Evolutionary conservation across 176 grass and related monocot species (phyloP), one percentile per base, ranked within the genome.

Genomic region (Elaeis guineensis): DNA sequence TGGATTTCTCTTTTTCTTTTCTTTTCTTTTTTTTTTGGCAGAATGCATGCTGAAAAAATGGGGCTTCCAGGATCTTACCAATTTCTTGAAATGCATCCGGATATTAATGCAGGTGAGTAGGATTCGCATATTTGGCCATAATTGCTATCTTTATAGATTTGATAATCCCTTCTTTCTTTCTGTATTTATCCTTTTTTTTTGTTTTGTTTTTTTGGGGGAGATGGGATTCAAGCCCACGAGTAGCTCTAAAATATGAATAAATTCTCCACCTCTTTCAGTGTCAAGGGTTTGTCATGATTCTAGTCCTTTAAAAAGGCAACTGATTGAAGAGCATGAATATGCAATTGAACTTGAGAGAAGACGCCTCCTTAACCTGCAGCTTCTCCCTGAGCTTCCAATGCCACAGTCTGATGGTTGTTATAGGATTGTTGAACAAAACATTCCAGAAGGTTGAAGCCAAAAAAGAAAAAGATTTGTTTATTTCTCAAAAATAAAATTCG

Each of bases 301-400:
- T 17, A 29, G 14, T 21, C 35, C 19, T 55, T 9, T 48, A 4
- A 53, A 69, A 52, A 69, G 12, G 53, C 52, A 56, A 52, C 7
- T 32, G 25, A 55, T 53, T 35, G 52, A 23, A 23, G 23, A 54
- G 16, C 24, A 21, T 69, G 51, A 65, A 5, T 20, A 25, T 11
- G 35, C 35, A 8, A 65, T 51, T 51, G 62, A 65, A 65, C 62
- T 52, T 51, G 44, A 65, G 21, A 65, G 62, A 51, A 52, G 49
- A 8, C 62, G 19, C 12, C 2, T 65, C 8, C 51, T 65, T 65
- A 48, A 65, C 15, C 48, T 65, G 19, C 48, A 65, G 39, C 39
- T 66, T 2, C n/a, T 16, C 0, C 51, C 21, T 51, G 51, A 65
- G 14, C 62, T 11, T 5, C 19, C 14, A 1, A 65, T 21, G 25